phyloP scores from a whole-genome alignment of 371 early-diverging fungal species.

The Mucor irregularis region DNA sequence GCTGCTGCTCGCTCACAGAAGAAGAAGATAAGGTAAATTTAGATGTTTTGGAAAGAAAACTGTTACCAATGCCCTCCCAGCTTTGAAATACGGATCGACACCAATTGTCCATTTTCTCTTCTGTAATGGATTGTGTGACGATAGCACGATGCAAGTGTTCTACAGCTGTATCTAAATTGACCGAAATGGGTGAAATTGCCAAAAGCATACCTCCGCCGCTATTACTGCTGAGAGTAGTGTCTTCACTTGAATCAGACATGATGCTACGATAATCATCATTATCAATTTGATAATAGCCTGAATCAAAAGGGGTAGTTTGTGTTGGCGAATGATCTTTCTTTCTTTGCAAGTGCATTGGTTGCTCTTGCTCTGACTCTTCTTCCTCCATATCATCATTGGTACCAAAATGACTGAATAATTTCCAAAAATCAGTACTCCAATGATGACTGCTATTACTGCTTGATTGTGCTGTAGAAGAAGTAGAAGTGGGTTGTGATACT shows the following conservation, averaged over 20 bases:
- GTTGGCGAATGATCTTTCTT: no score
- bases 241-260: background rate
- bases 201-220: conserved; percentile 26
- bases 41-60: conserved; percentile 21
- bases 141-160: conserved; percentile 19
- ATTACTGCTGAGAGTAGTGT: conserved; percentile 2
- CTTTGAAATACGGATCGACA: conserved; percentile 42
- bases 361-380: background rate
- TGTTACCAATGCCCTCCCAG: conserved; percentile 52
- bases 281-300: conserved; percentile 32
- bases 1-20: no score
- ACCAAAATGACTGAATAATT: conserved; percentile 14
- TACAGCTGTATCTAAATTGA: conserved; percentile 19
- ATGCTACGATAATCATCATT: conserved; percentile 14
- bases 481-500: no score
- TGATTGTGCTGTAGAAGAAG: no score
- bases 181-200: conserved; percentile 29
- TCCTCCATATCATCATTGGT: background rate
- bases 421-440: conserved; percentile 27
- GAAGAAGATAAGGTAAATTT: background rate
- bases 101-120: conserved; percentile 27
- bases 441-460: background rate
- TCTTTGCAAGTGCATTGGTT: background rate
- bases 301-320: background rate
- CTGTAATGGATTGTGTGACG: conserved; percentile 2